These are phyloP conservation scores for Thelonectria olida DNA, from an alignment of 2,329 filamentous ascomycete species.

Conservation along the genomic window DNA sequence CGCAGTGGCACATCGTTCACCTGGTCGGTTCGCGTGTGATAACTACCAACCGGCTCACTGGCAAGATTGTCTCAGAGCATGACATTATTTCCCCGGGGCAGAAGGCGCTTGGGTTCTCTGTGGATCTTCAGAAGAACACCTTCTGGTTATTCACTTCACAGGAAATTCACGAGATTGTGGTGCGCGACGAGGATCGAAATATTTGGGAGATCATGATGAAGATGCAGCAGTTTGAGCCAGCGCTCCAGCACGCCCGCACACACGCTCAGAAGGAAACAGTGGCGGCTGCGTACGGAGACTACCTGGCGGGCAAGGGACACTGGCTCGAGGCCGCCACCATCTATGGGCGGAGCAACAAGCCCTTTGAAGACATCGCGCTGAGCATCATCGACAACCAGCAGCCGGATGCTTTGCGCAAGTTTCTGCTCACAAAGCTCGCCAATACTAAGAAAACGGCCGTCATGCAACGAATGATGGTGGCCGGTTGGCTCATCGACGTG, in stretches of 20 bases:
- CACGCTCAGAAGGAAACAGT: constrained; percentile 87
- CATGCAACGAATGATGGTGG: constrained; percentile 96
- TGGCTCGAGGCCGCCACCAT: constrained; percentile 88
- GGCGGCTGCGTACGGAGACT: constrained; percentile 90
- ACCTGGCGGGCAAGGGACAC: constrained; percentile 81
- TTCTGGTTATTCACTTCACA: constrained; percentile 95
- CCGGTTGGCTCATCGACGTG: constrained; percentile 92
- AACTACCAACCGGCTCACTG: constrained; percentile 86
- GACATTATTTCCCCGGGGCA: constrained; percentile 83
- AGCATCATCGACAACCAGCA: constrained; percentile 90
- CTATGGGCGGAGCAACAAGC: constrained; percentile 95
- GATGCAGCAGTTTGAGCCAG: constrained; percentile 86
- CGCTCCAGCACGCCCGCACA: constrained; percentile 84
- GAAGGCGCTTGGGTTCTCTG: constrained; percentile 81
- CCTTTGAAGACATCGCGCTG: constrained; percentile 94
- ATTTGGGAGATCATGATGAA: constrained; percentile 95
- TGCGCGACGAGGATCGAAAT: constrained; percentile 88
- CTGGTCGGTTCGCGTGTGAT: constrained; percentile 85
- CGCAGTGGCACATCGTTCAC: constrained; percentile 91
- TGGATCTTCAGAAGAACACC: constrained; percentile 93
- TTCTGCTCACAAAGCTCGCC: constrained; percentile 84
- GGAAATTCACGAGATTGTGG: constrained; percentile 93
- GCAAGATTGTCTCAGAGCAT: constrained; percentile 87
- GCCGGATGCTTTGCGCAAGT: constrained; percentile 89
- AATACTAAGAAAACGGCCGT: constrained; percentile 82